Conservation (phyloP, 148 eudicot species). For the Vaccinium darrowii region DNA sequence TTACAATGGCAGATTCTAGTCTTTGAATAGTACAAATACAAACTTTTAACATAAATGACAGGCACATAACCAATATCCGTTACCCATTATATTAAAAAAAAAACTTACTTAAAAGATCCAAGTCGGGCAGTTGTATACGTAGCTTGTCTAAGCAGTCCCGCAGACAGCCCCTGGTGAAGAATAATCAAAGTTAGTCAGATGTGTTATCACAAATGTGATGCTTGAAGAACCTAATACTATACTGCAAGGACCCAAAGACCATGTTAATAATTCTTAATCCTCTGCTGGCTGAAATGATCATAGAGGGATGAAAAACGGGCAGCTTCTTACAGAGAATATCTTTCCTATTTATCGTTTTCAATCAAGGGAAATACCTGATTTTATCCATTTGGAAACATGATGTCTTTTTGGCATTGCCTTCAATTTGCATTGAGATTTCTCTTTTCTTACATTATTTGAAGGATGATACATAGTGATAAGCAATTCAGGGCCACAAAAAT, state of each 20-base stretch:
- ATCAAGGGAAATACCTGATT: not conserved
- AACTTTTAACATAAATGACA: not conserved
- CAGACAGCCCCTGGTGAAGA: slow-evolving; percentile 66
- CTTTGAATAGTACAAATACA: not conserved
- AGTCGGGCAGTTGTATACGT: slow-evolving; percentile 95
- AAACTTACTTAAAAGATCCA: slow-evolving; percentile 75
- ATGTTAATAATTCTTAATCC: not conserved
- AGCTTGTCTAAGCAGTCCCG: slow-evolving; percentile 95
- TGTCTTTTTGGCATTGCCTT: not conserved
- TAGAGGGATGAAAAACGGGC: not conserved
- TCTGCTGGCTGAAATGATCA: not conserved
- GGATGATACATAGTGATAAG: too few relatives aligned
- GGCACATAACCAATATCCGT: not conserved
- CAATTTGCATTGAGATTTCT: not conserved
- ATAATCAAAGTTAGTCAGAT: not conserved
- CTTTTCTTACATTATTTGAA: not conserved
- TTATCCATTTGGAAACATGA: not conserved
- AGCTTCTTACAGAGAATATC: not conserved
- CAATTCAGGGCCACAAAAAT: not conserved
- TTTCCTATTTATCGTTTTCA: not conserved
- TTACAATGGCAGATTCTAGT: not conserved
- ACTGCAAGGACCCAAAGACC: not conserved
- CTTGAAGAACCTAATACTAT: not conserved
- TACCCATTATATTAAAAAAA: not conserved
- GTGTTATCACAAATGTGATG: not conserved